Base-by-base conservation (phyloP, 1,284 basidiomycete species). In the Pholiota adiposa region DNA sequence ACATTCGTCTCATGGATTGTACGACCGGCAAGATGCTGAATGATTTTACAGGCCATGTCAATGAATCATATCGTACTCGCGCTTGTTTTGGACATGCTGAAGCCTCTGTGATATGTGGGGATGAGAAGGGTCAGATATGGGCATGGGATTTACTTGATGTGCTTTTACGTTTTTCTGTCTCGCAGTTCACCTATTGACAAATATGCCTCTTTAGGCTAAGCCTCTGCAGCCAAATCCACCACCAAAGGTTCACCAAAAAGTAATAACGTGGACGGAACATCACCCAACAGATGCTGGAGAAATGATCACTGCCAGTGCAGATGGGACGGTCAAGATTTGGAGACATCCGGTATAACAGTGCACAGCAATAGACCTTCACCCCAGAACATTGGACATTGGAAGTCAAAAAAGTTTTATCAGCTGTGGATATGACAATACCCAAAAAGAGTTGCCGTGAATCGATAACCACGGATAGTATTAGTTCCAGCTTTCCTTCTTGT, bases 61-160 rank as follows among this genome's bases (percentile, higher is more conserved):
- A 94, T 66, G 77, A 81, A 18, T 82, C 85, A 9, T 96, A 96
- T 72, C 85, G 94, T 18, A 92, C 88, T 68, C 88, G 89, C 19
- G 88, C 91, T n/a, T 88, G 87, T 60, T 94, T 98, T 68, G 90
- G 90, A 6, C 84, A 90, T 63, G 89, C 83, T 1, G 97, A 98
- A 73, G 90, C 90, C 0, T 86, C 77, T 16, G 88, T 98, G 3
- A 71, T 98, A 2, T 89, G 86, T 43, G 97, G 97, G 4, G 97
- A 98, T 71, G 96, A 98, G 72, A 83, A 89, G 4, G 97, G 97
- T 0, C 77, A 76, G 59, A 77, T 99, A 4, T 96, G 93, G 90
- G 87, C 86, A 38, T 99, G 97, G 96, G 94, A 97, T 70, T 78
- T 98, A 56, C 83, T 97, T 27, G 90, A 94, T 72, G 94, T 94